Evolutionary conservation across 331 rosid genomes (phyloP), one percentile per base, ranked within the genome.

Genomic region (Spiraea crenata): DNA sequence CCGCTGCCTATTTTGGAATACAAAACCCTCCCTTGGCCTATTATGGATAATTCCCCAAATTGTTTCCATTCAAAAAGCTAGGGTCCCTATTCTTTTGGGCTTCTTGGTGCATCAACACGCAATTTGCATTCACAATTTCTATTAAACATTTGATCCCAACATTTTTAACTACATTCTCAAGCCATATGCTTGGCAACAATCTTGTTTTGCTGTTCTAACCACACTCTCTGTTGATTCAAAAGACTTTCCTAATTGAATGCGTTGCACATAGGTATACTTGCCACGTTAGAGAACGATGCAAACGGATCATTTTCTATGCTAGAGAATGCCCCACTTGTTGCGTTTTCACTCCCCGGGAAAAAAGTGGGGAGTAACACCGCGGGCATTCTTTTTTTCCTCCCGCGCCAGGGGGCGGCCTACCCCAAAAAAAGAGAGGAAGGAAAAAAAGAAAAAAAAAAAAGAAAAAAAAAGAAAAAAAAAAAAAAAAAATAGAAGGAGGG

Each of bases 171-270:
- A n/a, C n/a, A 39, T 1, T 15, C 74, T 83, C 77, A 80, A 61
- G 55, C 48, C 74, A 71, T 31, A 73, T 74, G 73, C 74, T 86
- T 90, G 4, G 87, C 84, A 39, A 93, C 90, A 60, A 93, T 91
- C 88, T 76, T 93, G 67, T 76, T 85, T 70, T 93, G 97, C 7
- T 84, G 84, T 82, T 91, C 97, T 74, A 76, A 81, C 97, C 97
- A 91, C 11, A 76, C 15, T 58, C 74, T 84, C 73, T 87, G 95
- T 46, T 86, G 86, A 39, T 55, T 62, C 74, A 75, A 37, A 51
- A 86, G 39, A 68, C 54, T 77, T 40, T 74, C 80, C n/a, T 86
- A 63, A 46, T 79, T 86, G 76, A 76, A 44, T 75, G 73, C 71
- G 38, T 75, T 67, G 9, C 76, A 31, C 4, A 40, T 13, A 34